Evolutionary conservation across 345 rosid species (phyloP).

Genomic region (Aethionema arabicum): DNA sequence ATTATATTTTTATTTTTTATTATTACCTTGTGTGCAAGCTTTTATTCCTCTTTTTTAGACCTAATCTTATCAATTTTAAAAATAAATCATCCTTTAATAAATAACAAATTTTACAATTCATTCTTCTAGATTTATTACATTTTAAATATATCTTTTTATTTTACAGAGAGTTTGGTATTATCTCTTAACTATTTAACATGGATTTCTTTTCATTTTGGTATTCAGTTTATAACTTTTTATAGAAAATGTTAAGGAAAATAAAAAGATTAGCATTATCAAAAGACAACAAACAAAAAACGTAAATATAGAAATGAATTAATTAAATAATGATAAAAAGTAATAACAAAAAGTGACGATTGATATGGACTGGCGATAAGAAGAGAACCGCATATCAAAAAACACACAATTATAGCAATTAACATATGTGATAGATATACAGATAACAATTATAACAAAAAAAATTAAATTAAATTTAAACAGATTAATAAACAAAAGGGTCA

Average conservation of each 20-base stretch:
- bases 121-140: no score
- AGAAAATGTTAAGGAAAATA: neutral
- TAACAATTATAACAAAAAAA: slow-evolving; percentile 7
- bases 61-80: neutral
- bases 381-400: slow-evolving; percentile 27
- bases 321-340: neutral
- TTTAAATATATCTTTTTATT: no score
- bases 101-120: no score
- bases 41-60: neutral
- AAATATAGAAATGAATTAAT: neutral
- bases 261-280: neutral
- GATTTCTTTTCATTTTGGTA: neutral
- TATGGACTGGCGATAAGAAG: slow-evolving; percentile 19
- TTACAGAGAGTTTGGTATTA: neutral
- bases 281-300: slow-evolving; percentile 8
- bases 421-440: slow-evolving; percentile 25
- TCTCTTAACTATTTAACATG: neutral
- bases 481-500: slow-evolving; percentile 27
- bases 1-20: slow-evolving; percentile 2
- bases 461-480: neutral
- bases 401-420: slow-evolving; percentile 35
- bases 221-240: no score
- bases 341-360: slow-evolving; percentile 23
- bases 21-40: neutral
- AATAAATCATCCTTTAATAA: no score